Percentiles rank a stretch among this genome's conserved stretches.
phyloP scores from a whole-genome alignment of 352 stramenopile species.

The Phytopythium ostracodes region DNA sequence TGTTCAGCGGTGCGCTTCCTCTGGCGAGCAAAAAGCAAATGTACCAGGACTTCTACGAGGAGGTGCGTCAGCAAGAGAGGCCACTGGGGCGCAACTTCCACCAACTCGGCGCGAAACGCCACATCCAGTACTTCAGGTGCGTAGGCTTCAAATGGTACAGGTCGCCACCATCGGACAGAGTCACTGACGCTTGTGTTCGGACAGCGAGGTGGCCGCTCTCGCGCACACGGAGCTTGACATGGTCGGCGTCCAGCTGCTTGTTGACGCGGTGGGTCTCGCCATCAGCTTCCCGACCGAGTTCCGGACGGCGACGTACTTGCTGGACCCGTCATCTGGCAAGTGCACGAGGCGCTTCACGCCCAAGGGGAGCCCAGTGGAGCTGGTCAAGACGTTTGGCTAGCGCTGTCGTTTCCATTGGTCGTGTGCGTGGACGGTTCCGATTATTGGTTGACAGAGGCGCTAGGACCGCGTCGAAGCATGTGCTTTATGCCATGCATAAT shows the following conservation, averaged over 20 bases:
- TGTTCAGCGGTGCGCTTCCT: slow-evolving; percentile 33
- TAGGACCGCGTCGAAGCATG: too few relatives aligned
- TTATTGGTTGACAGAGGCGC: too few relatives aligned
- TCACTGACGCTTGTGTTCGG: background rate
- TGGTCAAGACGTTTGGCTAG: background rate
- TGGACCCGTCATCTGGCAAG: background rate
- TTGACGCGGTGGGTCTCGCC: slow-evolving; percentile 54
- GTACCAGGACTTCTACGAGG: slow-evolving; percentile 58
- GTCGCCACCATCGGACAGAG: background rate
- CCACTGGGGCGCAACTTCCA: slow-evolving; percentile 56
- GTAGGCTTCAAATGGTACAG: background rate
- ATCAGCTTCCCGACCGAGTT: slow-evolving; percentile 32
- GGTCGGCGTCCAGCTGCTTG: slow-evolving; percentile 59
- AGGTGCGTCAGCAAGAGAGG: slow-evolving; percentile 34
- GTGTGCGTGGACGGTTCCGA: background rate
- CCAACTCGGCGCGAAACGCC: slow-evolving; percentile 37
- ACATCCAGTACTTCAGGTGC: slow-evolving; percentile 52
- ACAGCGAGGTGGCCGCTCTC: slow-evolving; percentile 35
- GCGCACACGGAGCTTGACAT: slow-evolving; percentile 36
- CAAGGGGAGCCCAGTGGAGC: background rate
- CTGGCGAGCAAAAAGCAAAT: slow-evolving; percentile 64
- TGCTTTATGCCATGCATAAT: too few relatives aligned
- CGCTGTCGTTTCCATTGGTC: background rate
- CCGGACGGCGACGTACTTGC: background rate
- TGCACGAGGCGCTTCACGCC: slow-evolving; percentile 1